Evolutionary conservation across 2,329 filamentous ascomycete genomes (phyloP), one percentile per base, ranked within the genome.

Genomic region (Geoglossum cookeanum): DNA sequence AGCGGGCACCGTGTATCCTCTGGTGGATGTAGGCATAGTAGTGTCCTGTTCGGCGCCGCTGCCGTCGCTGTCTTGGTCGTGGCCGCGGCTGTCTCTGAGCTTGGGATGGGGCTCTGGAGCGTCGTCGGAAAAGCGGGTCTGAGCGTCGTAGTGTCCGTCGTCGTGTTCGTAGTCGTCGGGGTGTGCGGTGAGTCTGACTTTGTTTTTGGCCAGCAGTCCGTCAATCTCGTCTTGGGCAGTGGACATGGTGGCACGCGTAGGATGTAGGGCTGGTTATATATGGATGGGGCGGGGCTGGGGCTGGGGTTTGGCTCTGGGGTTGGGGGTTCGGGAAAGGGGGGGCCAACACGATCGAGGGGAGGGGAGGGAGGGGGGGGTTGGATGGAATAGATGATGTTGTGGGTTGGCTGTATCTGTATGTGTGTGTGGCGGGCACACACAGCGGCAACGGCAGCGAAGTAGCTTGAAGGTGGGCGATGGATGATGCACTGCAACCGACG

Each of bases 81-180:
- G 68, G 62, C 72, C 71, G 69, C 69, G 67, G 58, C 74, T 72
- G 70, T 78, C 71, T 61, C 76, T 72, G 64, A 80, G 78, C 67
- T 85, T 81, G 35, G 77, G 78, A 22, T 49, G 4, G 22, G 13
- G 47, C 79, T 80, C 63, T 11, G 17, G 49, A 22, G 78, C 80
- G 62, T 75, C 73, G 60, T 85, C 69, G 58, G 85, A 75, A 61
- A 72, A 69, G 68, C 9, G 77, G 68, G 83, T 84, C 69, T 85
- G 80, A 72, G 22, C 22, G 22, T 22, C 22, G 22, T 22, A 22
- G 22, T 22, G 22, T 22, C 22, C 22, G 22, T 22, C 22, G 22
- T 22, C 22, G 22, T 22, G 22, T 22, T 22, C 22, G 68, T 83
- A 78, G 55, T 80, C 80, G 58, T 78, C 72, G 57, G 57, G 35